Conservation (phyloP, 805 yeast species). For the Schizosaccharomyces osmophilus region DNA sequence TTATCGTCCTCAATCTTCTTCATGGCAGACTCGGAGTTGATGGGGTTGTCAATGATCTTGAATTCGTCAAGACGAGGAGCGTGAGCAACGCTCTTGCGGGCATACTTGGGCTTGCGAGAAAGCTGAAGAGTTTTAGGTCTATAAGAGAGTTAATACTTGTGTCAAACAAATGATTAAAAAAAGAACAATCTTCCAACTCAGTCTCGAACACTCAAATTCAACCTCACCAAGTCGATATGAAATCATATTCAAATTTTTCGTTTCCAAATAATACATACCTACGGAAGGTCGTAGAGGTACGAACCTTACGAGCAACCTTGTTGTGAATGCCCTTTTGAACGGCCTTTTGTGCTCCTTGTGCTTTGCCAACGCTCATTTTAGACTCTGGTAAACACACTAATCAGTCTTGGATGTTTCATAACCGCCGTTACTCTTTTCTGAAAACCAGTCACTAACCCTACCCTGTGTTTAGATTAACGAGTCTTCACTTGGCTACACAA, state of each 20-base stretch:
- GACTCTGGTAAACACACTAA: neutral
- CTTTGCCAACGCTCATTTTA: slow-evolving; percentile 24
- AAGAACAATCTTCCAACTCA: too few relatives aligned
- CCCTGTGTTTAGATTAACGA: neutral
- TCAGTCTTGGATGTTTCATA: too few relatives aligned
- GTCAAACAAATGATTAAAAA: too few relatives aligned
- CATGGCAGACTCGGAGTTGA: slow-evolving; percentile 96
- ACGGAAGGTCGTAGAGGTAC: slow-evolving; percentile 86
- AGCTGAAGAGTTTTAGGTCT: slow-evolving; percentile 90
- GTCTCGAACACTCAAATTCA: too few relatives aligned
- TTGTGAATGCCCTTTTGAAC: slow-evolving; percentile 91
- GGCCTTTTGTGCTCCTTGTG: slow-evolving; percentile 95
- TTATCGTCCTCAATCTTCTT: slow-evolving; percentile 98
- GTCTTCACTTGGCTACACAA: too few relatives aligned
- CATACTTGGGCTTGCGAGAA: slow-evolving; percentile 85
- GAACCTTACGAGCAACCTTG: slow-evolving; percentile 72
- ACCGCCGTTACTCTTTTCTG: too few relatives aligned
- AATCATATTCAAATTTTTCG: neutral
- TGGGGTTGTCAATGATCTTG: slow-evolving; percentile 82
- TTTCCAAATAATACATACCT: neutral
- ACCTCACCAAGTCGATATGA: too few relatives aligned
- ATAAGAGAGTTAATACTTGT: slow-evolving; percentile 8
- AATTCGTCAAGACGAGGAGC: slow-evolving; percentile 88
- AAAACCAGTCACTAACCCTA: neutral
- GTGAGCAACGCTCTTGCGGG: slow-evolving; percentile 90